phyloP scores from a whole-genome alignment of 208 protist species.

The Trypanosoma melophagium region DNA sequence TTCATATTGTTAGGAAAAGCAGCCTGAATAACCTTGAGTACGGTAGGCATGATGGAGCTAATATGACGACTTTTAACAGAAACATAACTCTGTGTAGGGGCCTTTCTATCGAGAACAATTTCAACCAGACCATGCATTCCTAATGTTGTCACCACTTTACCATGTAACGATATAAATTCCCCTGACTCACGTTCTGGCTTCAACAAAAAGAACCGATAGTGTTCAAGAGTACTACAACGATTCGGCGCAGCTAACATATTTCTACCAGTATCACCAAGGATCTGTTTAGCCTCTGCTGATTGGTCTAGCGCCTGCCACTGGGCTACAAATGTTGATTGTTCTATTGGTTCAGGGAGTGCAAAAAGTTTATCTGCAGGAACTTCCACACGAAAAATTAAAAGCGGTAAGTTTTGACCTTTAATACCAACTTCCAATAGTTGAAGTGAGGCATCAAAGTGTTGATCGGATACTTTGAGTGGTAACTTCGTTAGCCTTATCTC shows the following conservation, averaged over 20 bases:
- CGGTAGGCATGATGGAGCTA: slow-evolving; percentile 8
- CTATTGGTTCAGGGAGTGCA: slow-evolving; percentile 3
- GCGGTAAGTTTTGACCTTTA: slow-evolving; percentile 18
- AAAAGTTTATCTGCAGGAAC: slow-evolving; percentile 19
- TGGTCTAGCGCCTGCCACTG: slow-evolving; percentile 23
- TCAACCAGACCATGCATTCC: slow-evolving; percentile 24
- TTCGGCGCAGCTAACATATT: slow-evolving; percentile 9
- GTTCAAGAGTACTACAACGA: slow-evolving; percentile 18
- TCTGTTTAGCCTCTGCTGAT: slow-evolving; percentile 4
- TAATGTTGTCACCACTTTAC: slow-evolving; percentile 19
- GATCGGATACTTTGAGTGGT: slow-evolving; percentile 17
- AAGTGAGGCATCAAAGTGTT: slow-evolving; percentile 25
- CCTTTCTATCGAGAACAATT: slow-evolving; percentile 13
- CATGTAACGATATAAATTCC: slow-evolving; percentile 9
- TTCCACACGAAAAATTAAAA: slow-evolving; percentile 22
- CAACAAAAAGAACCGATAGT: slow-evolving; percentile 10
- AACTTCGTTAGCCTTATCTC: slow-evolving; percentile 10
- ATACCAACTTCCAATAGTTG: slow-evolving; percentile 22
- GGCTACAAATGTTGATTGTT: slow-evolving; percentile 14
- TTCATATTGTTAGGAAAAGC: slow-evolving; percentile 14
- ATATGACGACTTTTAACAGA: slow-evolving; percentile 25
- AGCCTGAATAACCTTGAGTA: slow-evolving; percentile 15
- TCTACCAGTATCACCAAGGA: slow-evolving; percentile 10
- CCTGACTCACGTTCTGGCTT: slow-evolving; percentile 14
- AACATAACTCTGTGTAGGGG: slow-evolving; percentile 17